These are phyloP conservation scores for Starmerella powellii DNA, from an alignment of 805 yeast species.

Conservation along the genomic window DNA sequence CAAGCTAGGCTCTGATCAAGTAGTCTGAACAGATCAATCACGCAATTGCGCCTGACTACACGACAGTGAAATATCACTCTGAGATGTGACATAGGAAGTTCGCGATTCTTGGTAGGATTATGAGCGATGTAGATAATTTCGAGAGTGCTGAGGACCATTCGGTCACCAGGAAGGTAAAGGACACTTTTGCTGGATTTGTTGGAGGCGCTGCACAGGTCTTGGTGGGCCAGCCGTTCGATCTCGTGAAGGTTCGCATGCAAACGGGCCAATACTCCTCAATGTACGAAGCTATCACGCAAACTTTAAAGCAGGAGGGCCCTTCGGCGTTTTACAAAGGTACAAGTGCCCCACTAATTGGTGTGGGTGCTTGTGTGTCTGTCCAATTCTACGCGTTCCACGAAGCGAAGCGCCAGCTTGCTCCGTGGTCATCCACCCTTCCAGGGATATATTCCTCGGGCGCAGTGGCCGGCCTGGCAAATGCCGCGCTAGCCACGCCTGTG, in stretches of 20 bases:
- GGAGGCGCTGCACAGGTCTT: slow-evolving; percentile 47
- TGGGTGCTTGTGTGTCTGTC: slow-evolving; percentile 55
- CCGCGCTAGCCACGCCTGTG: slow-evolving; percentile 52
- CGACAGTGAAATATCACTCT: background rate
- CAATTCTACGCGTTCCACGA: slow-evolving; percentile 66
- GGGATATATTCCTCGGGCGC: slow-evolving; percentile 56
- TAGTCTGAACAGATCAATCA: too few relatives aligned
- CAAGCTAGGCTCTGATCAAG: too few relatives aligned
- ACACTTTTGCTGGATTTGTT: slow-evolving; percentile 41
- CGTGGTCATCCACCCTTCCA: slow-evolving; percentile 31
- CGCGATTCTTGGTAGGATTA: too few relatives aligned
- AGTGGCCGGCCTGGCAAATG: slow-evolving; percentile 51
- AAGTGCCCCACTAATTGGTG: slow-evolving; percentile 57
- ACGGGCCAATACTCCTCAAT: slow-evolving; percentile 53
- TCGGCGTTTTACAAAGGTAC: slow-evolving; percentile 56
- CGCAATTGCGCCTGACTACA: slow-evolving; percentile 12
- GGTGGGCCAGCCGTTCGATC: slow-evolving; percentile 58
- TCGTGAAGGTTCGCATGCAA: slow-evolving; percentile 57
- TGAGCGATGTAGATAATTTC: slow-evolving; percentile 7
- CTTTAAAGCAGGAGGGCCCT: slow-evolving; percentile 49
- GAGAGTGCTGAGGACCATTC: slow-evolving; percentile 14
- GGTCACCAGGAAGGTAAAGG: slow-evolving; percentile 39
- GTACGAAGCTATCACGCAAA: slow-evolving; percentile 39
- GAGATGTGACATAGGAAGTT: background rate
- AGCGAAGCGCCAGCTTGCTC: slow-evolving; percentile 43